These are phyloP conservation scores for Persicaria tinctoria DNA, from an alignment of 148 eudicot genomes.

Conservation along the genomic window DNA sequence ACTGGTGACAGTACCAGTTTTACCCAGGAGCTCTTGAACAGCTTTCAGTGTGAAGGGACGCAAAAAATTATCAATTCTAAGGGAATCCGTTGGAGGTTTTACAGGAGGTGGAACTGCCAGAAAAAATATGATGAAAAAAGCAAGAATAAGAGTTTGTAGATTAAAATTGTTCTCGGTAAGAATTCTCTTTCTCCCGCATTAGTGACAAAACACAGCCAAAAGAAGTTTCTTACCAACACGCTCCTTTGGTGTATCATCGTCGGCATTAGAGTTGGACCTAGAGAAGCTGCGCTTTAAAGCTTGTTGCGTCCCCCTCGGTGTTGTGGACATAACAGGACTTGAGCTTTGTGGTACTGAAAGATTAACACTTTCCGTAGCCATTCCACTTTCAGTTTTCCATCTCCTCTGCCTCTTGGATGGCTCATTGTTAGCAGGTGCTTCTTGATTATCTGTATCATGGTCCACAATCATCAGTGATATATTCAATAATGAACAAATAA, in stretches of 20 bases:
- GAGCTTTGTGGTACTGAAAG: constrained; percentile 34
- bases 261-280: constrained; percentile 37
- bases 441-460: constrained; percentile 23
- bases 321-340: constrained; percentile 21
- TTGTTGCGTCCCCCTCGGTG: constrained; percentile 29
- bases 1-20: constrained; percentile 61
- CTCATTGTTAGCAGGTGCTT: constrained; percentile 39
- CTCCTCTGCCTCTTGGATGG: constrained; percentile 66
- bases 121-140: constrained; percentile 4
- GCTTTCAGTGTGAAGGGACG: constrained; percentile 96
- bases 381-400: constrained; percentile 55
- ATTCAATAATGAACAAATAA: background rate
- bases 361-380: background rate
- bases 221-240: constrained; percentile 55
- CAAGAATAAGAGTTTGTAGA: background rate
- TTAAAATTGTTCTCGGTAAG: background rate
- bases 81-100: constrained; percentile 64
- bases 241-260: constrained; percentile 52
- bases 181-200: background rate
- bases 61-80: constrained; percentile 75
- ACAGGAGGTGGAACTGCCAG: constrained; percentile 67
- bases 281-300: constrained; percentile 39
- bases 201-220: background rate
- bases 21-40: constrained; percentile 86
- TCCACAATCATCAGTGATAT: background rate